Conservation (phyloP, 768 basidiomycete genomes). For the Hortiboletus campestris region DNA sequence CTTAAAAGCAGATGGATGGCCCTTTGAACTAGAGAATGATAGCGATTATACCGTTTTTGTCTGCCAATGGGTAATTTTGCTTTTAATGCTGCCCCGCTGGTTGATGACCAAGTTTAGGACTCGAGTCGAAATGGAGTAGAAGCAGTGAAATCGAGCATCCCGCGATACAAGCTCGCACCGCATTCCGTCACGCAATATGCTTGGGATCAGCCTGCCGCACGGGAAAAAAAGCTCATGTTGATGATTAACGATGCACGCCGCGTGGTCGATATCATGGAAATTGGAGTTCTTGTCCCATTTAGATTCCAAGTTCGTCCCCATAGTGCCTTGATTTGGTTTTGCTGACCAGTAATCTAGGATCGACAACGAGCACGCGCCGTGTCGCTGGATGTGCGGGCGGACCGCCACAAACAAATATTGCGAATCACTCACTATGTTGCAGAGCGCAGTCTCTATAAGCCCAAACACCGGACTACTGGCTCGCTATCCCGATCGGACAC, state of each 20-base stretch:
- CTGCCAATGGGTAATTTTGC: conserved; percentile 63
- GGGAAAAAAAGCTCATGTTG: conserved; percentile 76
- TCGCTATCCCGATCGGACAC: conserved; percentile 64
- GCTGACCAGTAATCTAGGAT: conserved; percentile 36
- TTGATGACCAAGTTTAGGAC: conserved; percentile 40
- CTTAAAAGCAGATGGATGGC: conserved; percentile 69
- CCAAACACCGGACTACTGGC: conserved; percentile 48
- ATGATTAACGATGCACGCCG: conserved; percentile 59
- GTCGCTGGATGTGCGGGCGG: conserved; percentile 91
- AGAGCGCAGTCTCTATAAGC: conserved; percentile 86
- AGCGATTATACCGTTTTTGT: conserved; percentile 69
- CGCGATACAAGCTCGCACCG: conserved; percentile 56
- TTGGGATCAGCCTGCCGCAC: conserved; percentile 90
- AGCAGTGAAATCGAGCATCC: conserved; percentile 36
- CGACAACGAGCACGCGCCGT: conserved; percentile 60
- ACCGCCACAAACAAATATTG: conserved; percentile 79
- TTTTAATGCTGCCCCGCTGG: background rate
- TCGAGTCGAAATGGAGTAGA: conserved; percentile 38
- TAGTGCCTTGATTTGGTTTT: background rate
- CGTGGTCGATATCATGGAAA: conserved; percentile 89
- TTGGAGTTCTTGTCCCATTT: conserved; percentile 88
- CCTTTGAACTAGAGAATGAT: conserved; percentile 87
- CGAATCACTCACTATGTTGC: conserved; percentile 85
- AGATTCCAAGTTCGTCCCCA: conserved; percentile 63
- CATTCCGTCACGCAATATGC: conserved; percentile 67